phyloP scores from a whole-genome alignment of 345 rosid genomes.

The Murraya koenigii region DNA sequence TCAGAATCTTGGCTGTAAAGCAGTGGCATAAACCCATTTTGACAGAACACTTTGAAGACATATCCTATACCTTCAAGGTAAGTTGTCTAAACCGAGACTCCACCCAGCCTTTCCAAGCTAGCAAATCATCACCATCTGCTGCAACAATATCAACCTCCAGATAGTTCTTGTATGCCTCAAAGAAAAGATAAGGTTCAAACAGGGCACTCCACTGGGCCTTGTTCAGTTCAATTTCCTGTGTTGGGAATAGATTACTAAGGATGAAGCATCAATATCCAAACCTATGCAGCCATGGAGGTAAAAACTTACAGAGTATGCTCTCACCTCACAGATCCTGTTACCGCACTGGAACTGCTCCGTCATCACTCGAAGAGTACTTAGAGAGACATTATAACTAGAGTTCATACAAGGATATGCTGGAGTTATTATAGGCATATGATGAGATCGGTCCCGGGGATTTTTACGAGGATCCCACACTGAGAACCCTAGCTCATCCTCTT shows the following conservation, averaged over 20 bases:
- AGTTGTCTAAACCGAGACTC: conserved; percentile 75
- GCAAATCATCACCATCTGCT: conserved; percentile 53
- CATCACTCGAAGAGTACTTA: conserved; percentile 71
- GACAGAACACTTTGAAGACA: conserved; percentile 5
- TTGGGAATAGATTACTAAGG: not conserved
- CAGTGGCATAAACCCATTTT: not conserved
- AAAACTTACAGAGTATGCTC: not conserved
- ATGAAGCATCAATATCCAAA: conserved; percentile 8
- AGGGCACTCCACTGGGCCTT: conserved; percentile 60
- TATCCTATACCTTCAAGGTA: conserved; percentile 50
- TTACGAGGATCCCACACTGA: conserved; percentile 72
- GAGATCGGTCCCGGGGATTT: conserved; percentile 60
- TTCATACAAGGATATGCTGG: conserved; percentile 89
- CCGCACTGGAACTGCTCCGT: conserved; percentile 66
- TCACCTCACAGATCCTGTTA: conserved; percentile 57
- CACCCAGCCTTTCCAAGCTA: conserved; percentile 82
- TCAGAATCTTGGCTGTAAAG: conserved; percentile 5
- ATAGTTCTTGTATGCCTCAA: conserved; percentile 70
- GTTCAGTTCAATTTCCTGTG: conserved; percentile 63
- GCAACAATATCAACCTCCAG: conserved; percentile 69
- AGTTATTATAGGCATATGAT: conserved; percentile 76
- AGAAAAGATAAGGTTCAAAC: conserved; percentile 63
- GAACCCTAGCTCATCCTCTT: conserved; percentile 64
- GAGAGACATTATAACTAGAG: conserved; percentile 75
- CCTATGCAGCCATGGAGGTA: not conserved